Evolutionary conservation across 2,329 filamentous ascomycete species (phyloP).

Genomic region (Talaromyces pinophilus): DNA sequence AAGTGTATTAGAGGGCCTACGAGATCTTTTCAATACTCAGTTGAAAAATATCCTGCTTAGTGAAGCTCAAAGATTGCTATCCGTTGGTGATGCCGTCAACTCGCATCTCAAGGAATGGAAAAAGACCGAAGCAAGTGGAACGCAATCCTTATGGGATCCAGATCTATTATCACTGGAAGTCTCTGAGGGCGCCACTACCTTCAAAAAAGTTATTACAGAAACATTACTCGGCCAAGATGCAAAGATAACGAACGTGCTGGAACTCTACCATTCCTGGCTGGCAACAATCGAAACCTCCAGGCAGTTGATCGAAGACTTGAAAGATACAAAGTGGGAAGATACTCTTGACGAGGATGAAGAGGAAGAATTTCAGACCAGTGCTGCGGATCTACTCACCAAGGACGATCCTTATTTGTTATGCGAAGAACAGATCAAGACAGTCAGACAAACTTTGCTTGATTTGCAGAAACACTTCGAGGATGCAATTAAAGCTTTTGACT

Average conservation of each 20-base stretch:
- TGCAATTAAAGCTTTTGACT: slow-evolving; percentile 50
- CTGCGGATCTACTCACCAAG: slow-evolving; percentile 59
- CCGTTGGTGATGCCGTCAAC: slow-evolving; percentile 66
- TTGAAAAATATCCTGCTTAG: slow-evolving; percentile 63
- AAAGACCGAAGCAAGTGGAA: slow-evolving; percentile 53
- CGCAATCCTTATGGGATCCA: slow-evolving; percentile 67
- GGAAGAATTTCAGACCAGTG: slow-evolving; percentile 37
- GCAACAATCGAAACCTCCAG: slow-evolving; percentile 61
- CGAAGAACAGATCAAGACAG: slow-evolving; percentile 58
- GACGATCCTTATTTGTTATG: slow-evolving; percentile 69
- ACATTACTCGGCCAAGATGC: slow-evolving; percentile 72
- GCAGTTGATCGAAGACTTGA: slow-evolving; percentile 38
- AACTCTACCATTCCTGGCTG: slow-evolving; percentile 71
- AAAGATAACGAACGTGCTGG: slow-evolving; percentile 62
- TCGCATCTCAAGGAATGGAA: slow-evolving; percentile 64
- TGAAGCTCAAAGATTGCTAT: slow-evolving; percentile 64
- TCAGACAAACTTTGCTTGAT: slow-evolving; percentile 59
- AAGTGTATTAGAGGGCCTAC: slow-evolving; percentile 67
- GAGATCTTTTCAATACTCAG: slow-evolving; percentile 68
- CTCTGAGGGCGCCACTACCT: slow-evolving; percentile 63
- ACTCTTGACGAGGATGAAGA: slow-evolving; percentile 43
- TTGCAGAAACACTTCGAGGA: slow-evolving; percentile 51
- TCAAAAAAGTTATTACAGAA: slow-evolving; percentile 69
- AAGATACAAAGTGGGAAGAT: slow-evolving; percentile 40
- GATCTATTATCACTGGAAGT: slow-evolving; percentile 66